Evolutionary conservation across 306 rosid species (phyloP).

Genomic region (Acacia crassicarpa): DNA sequence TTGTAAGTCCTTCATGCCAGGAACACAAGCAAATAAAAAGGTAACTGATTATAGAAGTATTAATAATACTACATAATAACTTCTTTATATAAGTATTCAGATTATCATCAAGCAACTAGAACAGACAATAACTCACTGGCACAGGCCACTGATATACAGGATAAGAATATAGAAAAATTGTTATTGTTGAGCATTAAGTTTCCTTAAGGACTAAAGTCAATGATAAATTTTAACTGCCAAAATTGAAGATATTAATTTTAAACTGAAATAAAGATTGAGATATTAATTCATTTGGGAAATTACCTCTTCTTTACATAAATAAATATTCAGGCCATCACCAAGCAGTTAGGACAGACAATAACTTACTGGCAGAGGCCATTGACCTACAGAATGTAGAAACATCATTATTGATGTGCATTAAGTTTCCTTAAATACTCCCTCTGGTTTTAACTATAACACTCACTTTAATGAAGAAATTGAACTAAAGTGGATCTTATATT

Average conservation of each 20-base stretch:
- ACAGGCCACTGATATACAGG: neutral
- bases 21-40: neutral
- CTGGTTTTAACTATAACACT: too few relatives aligned
- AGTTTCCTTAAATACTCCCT: neutral
- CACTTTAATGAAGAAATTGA: too few relatives aligned
- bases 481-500: too few relatives aligned
- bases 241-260: neutral
- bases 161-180: slow-evolving; percentile 6
- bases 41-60: neutral
- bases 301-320: neutral
- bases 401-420: neutral
- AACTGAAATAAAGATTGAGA: neutral
- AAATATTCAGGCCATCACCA: neutral
- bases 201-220: neutral
- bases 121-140: neutral
- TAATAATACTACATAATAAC: neutral
- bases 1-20: neutral
- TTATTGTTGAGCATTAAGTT: neutral
- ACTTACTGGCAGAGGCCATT: neutral
- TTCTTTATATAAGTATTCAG: neutral
- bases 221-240: neutral
- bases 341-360: neutral
- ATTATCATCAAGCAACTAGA: neutral
- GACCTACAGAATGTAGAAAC: slow-evolving; percentile 11
- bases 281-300: neutral